These are phyloP conservation scores for Geosmithia putterillii DNA, from an alignment of 2,329 filamentous ascomycete species.

Conservation along the genomic window DNA sequence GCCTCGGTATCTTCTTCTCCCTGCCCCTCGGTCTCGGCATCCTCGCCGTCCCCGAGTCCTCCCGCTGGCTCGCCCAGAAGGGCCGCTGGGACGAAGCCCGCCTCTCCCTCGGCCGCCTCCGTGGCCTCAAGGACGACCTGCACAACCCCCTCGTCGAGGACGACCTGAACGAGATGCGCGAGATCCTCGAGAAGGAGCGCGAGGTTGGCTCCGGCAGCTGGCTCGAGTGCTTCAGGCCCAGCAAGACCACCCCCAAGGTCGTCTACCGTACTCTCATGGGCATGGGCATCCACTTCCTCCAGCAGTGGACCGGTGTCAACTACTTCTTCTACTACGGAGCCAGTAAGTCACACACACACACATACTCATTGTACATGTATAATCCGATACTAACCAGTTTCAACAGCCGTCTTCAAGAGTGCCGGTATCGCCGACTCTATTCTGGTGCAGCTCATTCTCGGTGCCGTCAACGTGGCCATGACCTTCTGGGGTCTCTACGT, in stretches of 20 bases:
- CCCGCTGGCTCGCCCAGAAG: slow-evolving; percentile 39
- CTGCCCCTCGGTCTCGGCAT: slow-evolving; percentile 40
- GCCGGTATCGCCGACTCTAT: slow-evolving; percentile 56
- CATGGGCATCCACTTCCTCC: slow-evolving; percentile 49
- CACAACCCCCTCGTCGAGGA: slow-evolving; percentile 30
- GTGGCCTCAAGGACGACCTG: slow-evolving; percentile 34
- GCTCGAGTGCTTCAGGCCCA: slow-evolving; percentile 49
- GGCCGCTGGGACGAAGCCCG: slow-evolving; percentile 34
- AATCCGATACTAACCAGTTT: no score
- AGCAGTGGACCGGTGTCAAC: slow-evolving; percentile 53
- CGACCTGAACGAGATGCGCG: slow-evolving; percentile 40
- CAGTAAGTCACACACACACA: background rate
- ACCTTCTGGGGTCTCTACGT: slow-evolving; percentile 58
- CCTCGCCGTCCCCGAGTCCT: slow-evolving; percentile 41
- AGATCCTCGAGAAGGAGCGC: slow-evolving; percentile 30
- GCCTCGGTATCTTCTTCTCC: slow-evolving; percentile 39
- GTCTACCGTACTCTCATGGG: slow-evolving; percentile 51
- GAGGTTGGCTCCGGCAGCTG: slow-evolving; percentile 34
- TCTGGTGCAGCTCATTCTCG: slow-evolving; percentile 55
- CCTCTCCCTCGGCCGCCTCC: slow-evolving; percentile 38
- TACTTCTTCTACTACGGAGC: slow-evolving; percentile 57
- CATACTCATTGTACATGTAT: background rate
- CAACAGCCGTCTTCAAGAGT: slow-evolving; percentile 54
- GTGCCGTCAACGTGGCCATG: slow-evolving; percentile 54
- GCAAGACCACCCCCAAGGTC: slow-evolving; percentile 39